Evolutionary conservation across 2,329 filamentous ascomycete species (phyloP).

Genomic region (Fusarium sp.): DNA sequence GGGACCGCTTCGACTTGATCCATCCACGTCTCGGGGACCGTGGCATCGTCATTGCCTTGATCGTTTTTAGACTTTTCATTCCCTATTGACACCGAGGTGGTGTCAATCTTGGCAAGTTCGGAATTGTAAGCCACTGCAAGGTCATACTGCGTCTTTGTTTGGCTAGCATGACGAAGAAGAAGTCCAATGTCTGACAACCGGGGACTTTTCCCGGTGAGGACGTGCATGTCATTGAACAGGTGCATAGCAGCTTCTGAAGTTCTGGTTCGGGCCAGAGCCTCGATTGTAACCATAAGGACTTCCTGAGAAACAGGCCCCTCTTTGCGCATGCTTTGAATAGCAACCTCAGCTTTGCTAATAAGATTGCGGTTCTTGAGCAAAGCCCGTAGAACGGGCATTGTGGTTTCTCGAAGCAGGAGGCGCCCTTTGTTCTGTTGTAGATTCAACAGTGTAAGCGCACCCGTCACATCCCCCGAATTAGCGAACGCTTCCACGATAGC

Average conservation of each 20-base stretch:
- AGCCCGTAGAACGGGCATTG: slow-evolving; percentile 67
- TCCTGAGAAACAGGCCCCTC: slow-evolving; percentile 51
- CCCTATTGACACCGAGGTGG: neutral
- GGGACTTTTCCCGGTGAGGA: slow-evolving; percentile 44
- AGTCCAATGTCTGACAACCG: slow-evolving; percentile 42
- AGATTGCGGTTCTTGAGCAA: slow-evolving; percentile 59
- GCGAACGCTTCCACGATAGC: slow-evolving; percentile 78
- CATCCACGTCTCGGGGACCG: slow-evolving; percentile 10
- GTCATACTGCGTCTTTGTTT: slow-evolving; percentile 35
- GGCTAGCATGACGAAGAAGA: slow-evolving; percentile 44
- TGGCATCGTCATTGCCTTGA: neutral
- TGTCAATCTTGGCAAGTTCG: slow-evolving; percentile 23
- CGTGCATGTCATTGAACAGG: slow-evolving; percentile 45
- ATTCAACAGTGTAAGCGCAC: slow-evolving; percentile 74
- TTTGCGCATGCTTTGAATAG: slow-evolving; percentile 63
- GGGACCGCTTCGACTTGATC: slow-evolving; percentile 12
- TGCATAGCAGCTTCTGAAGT: slow-evolving; percentile 46
- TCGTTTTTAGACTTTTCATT: neutral
- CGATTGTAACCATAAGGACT: slow-evolving; percentile 48
- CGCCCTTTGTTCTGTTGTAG: slow-evolving; percentile 71
- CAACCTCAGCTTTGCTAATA: slow-evolving; percentile 61
- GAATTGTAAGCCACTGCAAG: slow-evolving; percentile 46
- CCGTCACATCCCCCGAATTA: slow-evolving; percentile 65
- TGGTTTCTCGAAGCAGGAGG: slow-evolving; percentile 67
- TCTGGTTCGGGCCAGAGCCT: slow-evolving; percentile 44